Evolutionary conservation across 192 early-diverging fungal species (phyloP).

Genomic region (Coemansia sp.): DNA sequence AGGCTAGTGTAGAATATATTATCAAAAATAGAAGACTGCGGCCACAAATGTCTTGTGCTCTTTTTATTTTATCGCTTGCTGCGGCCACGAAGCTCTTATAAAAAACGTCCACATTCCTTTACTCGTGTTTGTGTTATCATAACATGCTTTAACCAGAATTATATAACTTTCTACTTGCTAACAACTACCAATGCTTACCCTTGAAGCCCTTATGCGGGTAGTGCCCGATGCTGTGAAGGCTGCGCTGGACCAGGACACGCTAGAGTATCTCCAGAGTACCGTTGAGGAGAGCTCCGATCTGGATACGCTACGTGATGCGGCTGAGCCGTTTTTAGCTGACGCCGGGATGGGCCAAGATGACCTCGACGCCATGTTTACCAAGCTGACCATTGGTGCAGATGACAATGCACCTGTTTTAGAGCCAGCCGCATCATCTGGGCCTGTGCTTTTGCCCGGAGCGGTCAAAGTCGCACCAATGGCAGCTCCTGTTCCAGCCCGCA

Average conservation of each 20-base stretch:
- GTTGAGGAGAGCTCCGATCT: conserved; percentile 46
- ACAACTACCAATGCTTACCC: conserved; percentile 21
- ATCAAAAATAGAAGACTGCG: conserved; percentile 4
- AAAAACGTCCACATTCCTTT: background rate
- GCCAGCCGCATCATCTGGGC: background rate
- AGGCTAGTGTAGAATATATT: background rate
- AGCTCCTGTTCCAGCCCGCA: background rate
- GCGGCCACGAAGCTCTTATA: conserved; percentile 3
- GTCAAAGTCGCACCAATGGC: background rate
- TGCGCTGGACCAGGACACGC: conserved; percentile 53
- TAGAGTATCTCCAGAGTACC: conserved; percentile 53
- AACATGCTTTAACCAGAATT: background rate
- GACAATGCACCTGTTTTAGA: conserved; percentile 4
- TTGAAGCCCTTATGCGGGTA: conserved; percentile 26
- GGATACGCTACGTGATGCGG: conserved; percentile 58
- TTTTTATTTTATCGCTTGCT: conserved; percentile 6
- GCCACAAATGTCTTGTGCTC: background rate
- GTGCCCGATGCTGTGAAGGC: conserved; percentile 30
- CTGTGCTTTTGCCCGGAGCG: conserved; percentile 14
- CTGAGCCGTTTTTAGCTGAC: conserved; percentile 64
- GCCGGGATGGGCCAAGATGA: conserved; percentile 59
- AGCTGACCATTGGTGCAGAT: conserved; percentile 16
- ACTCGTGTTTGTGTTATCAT: background rate
- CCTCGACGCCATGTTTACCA: conserved; percentile 55
- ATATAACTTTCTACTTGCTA: background rate